Percentiles rank a stretch among this genome's conserved stretches.
Conservation (phyloP, 495 filamentous ascomycete genomes). For the Aspergillus sparsus region DNA sequence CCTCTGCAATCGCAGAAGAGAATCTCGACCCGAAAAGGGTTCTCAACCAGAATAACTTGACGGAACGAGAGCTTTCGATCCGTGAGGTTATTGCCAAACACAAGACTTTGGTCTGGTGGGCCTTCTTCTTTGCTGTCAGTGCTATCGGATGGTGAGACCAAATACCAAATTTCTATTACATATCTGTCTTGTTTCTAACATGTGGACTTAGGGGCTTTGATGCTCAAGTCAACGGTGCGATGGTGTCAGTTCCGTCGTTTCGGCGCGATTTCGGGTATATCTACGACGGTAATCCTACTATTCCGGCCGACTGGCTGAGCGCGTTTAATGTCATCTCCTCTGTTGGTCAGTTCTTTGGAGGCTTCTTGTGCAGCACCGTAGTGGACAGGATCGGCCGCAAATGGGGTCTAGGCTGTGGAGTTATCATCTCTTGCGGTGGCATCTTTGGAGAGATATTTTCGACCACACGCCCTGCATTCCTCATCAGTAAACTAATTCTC, state of each 20-base stretch:
- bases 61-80: background rate
- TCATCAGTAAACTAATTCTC: slow-evolving; percentile 36
- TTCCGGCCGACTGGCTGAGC: slow-evolving; percentile 39
- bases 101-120: background rate
- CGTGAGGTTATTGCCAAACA: background rate
- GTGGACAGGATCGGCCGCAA: slow-evolving; percentile 33
- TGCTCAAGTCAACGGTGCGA: slow-evolving; percentile 41
- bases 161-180: background rate
- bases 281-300: slow-evolving; percentile 29
- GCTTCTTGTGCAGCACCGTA: slow-evolving; percentile 32
- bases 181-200: background rate
- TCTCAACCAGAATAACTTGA: background rate
- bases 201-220: slow-evolving; percentile 34
- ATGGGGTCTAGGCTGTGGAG: slow-evolving; percentile 17
- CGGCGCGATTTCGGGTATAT: slow-evolving; percentile 38
- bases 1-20: background rate
- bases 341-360: slow-evolving; percentile 37
- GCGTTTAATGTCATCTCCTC: slow-evolving; percentile 36
- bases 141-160: slow-evolving; percentile 21
- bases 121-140: slow-evolving; percentile 7
- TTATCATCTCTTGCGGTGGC: slow-evolving; percentile 28
- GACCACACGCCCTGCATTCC: slow-evolving; percentile 24
- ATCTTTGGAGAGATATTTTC: slow-evolving; percentile 35
- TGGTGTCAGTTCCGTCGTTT: slow-evolving; percentile 39
- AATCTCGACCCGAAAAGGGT: background rate